Conservation (phyloP, 2,329 filamentous ascomycete species). For the Bertia moriformis region DNA sequence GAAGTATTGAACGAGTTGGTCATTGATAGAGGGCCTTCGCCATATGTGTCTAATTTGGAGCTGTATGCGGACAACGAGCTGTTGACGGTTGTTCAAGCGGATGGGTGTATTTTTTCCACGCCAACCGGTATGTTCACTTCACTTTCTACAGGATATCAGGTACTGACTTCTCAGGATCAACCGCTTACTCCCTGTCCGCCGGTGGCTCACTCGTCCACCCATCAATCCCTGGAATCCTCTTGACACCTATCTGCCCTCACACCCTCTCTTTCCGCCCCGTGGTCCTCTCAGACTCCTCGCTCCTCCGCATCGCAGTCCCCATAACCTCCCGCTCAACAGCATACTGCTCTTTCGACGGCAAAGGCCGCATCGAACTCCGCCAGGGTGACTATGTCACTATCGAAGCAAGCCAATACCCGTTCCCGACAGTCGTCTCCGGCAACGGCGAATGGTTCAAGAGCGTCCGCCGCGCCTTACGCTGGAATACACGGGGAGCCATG, state of each 20-base stretch:
- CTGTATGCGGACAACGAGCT: constrained; percentile 91
- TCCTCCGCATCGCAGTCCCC: constrained; percentile 77
- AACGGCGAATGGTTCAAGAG: constrained; percentile 94
- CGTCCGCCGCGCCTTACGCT: constrained; percentile 77
- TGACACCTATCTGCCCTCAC: constrained; percentile 95
- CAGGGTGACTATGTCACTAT: constrained; percentile 94
- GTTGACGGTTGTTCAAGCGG: constrained; percentile 86
- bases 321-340: constrained; percentile 76
- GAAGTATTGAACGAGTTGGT: constrained; percentile 97
- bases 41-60: constrained; percentile 93
- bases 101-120: constrained; percentile 94
- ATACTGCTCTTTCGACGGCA: constrained; percentile 95
- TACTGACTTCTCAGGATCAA: constrained; percentile 23
- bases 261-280: constrained; percentile 94
- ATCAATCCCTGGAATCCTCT: constrained; percentile 87
- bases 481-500: constrained; percentile 84
- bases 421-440: constrained; percentile 84
- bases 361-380: constrained; percentile 81
- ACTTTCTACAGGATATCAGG: not conserved
- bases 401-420: constrained; percentile 87
- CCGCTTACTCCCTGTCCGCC: constrained; percentile 89
- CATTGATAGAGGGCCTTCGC: constrained; percentile 90
- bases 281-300: constrained; percentile 90
- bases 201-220: constrained; percentile 92
- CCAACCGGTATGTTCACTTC: constrained; percentile 48